Percentiles rank a stretch among this genome's conserved stretches.
Evolutionary conservation across 305 asterid species (phyloP).

Genomic region (Plantago lanceolata): DNA sequence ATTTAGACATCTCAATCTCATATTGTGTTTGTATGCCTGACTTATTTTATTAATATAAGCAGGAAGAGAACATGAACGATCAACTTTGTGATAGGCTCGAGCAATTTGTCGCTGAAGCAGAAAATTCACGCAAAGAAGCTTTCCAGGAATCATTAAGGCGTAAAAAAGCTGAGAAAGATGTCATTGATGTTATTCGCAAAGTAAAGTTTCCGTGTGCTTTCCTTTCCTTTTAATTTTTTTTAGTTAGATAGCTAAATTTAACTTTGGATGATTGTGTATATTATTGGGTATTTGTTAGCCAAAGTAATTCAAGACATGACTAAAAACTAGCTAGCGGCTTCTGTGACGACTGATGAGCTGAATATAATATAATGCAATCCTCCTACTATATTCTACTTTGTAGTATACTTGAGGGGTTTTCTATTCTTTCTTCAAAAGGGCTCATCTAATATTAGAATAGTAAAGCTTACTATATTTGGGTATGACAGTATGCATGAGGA

Average conservation of each 20-base stretch:
- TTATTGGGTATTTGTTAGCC: not conserved
- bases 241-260: not conserved
- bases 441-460: not conserved
- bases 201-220: slow-evolving; percentile 35
- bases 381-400: not conserved
- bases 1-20: not conserved
- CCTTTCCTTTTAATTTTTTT: not conserved
- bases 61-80: slow-evolving; percentile 48
- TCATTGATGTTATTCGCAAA: slow-evolving; percentile 53
- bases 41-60: slow-evolving; percentile 31
- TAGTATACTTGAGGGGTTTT: not conserved
- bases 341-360: no score
- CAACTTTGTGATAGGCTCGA: slow-evolving; percentile 59
- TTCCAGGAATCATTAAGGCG: slow-evolving; percentile 63
- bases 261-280: not conserved
- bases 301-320: not conserved
- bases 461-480: not conserved
- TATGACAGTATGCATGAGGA: not conserved
- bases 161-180: slow-evolving; percentile 73
- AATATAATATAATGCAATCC: not conserved
- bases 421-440: not conserved
- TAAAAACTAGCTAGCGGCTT: not conserved
- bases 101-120: slow-evolving; percentile 64
- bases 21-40: slow-evolving; percentile 23
- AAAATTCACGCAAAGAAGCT: slow-evolving; percentile 64